Evolutionary conservation across 169 alveolate species (phyloP).

Genomic region (Cryptosporidium sp.): DNA sequence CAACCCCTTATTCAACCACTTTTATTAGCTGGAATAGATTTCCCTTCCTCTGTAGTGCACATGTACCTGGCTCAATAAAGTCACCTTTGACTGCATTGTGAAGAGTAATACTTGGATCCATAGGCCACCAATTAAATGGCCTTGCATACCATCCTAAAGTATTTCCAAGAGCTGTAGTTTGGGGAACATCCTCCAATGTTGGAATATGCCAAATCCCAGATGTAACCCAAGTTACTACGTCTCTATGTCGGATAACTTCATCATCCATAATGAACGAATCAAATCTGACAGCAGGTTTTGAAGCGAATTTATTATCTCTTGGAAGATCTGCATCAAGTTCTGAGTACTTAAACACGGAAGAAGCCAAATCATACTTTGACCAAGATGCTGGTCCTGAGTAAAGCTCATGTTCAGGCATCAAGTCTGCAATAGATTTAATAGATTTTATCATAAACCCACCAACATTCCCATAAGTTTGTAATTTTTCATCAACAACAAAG

Average conservation of each 20-base stretch:
- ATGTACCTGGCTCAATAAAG: slow-evolving; percentile 81
- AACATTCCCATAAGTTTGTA: slow-evolving; percentile 79
- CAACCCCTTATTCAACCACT: slow-evolving; percentile 32
- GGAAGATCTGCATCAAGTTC: slow-evolving; percentile 82
- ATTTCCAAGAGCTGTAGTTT: slow-evolving; percentile 81
- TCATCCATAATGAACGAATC: slow-evolving; percentile 80
- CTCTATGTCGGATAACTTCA: slow-evolving; percentile 78
- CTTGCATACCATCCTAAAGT: slow-evolving; percentile 80
- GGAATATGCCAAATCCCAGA: slow-evolving; percentile 83
- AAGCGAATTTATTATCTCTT: slow-evolving; percentile 81
- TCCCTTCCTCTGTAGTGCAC: slow-evolving; percentile 81
- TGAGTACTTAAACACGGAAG: slow-evolving; percentile 78
- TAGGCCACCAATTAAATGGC: slow-evolving; percentile 80
- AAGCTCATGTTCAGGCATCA: slow-evolving; percentile 79
- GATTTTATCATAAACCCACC: slow-evolving; percentile 80
- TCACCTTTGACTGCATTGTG: slow-evolving; percentile 82
- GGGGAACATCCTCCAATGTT: slow-evolving; percentile 81
- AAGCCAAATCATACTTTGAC: slow-evolving; percentile 81
- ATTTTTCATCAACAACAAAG: slow-evolving; percentile 79
- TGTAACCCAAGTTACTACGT: slow-evolving; percentile 82
- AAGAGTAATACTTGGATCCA: slow-evolving; percentile 79
- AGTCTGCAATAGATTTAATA: slow-evolving; percentile 69
- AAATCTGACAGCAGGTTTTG: slow-evolving; percentile 81
- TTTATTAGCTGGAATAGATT: slow-evolving; percentile 46
- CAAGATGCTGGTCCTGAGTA: slow-evolving; percentile 83